A percentile compares a stretch with the other conserved stretches of the same genome.
Evolutionary conservation across 2,329 filamentous ascomycete genomes (phyloP).

Genomic region (Fusarium keratoplasticum): DNA sequence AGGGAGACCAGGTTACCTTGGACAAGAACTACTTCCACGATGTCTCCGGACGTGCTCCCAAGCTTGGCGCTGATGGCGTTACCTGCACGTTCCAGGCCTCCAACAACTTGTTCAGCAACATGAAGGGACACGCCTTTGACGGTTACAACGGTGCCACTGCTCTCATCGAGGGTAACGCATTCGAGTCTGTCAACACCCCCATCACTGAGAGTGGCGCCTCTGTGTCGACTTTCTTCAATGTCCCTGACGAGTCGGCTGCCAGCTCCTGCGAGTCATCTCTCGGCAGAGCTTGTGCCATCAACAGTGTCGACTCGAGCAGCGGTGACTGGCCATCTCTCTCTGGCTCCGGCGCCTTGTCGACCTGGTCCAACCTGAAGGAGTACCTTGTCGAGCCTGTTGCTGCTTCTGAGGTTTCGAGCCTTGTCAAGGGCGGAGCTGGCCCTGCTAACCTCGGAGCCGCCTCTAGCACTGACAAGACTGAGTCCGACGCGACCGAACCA

Average conservation of each 20-base stretch:
- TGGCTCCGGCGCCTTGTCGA: constrained; percentile 23
- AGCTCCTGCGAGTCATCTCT: constrained; percentile 34
- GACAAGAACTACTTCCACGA: constrained; percentile 46
- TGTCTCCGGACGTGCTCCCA: constrained; percentile 44
- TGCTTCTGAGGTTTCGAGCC: constrained; percentile 39
- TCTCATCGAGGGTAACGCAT: constrained; percentile 45
- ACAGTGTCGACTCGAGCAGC: constrained; percentile 34
- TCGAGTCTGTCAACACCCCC: constrained; percentile 41
- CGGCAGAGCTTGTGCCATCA: constrained; percentile 40
- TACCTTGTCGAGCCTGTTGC: constrained; percentile 42
- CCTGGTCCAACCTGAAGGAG: constrained; percentile 10
- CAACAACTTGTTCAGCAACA: constrained; percentile 46
- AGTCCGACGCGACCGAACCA: background rate
- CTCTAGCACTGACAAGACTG: background rate
- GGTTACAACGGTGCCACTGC: constrained; percentile 52
- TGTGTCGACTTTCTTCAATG: constrained; percentile 32
- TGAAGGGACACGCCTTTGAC: constrained; percentile 61
- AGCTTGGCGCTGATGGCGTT: constrained; percentile 45
- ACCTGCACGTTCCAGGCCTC: constrained; percentile 40
- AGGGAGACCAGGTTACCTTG: constrained; percentile 41
- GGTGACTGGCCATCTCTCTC: constrained; percentile 40
- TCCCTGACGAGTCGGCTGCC: constrained; percentile 27
- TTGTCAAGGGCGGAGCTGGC: constrained; percentile 39
- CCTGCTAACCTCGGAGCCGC: constrained; percentile 39
- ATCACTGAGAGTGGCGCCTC: constrained; percentile 49